Percentiles rank a stretch among this genome's conserved stretches.
Evolutionary conservation across 805 yeast genomes (phyloP).

Genomic region (Saccharomycopsis sp.): DNA sequence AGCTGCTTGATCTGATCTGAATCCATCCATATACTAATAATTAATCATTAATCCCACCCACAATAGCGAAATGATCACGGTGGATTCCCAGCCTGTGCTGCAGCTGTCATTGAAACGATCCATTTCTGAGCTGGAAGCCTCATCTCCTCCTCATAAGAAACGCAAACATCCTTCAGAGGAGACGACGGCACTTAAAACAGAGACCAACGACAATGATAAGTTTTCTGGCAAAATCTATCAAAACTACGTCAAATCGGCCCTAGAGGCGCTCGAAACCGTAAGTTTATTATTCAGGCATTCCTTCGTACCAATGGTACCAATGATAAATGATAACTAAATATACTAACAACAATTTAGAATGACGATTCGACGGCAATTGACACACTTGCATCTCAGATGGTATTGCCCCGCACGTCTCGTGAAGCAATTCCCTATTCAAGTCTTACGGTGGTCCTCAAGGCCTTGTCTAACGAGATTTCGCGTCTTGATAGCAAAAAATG

Average conservation of each 20-base stretch:
- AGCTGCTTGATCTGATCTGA: not conserved
- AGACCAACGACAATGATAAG: not conserved
- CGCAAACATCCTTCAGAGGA: not conserved
- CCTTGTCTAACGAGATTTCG: constrained; percentile 58
- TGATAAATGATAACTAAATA: too few species aligned
- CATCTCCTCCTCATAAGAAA: not conserved
- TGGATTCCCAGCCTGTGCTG: not conserved
- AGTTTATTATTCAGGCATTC: not conserved
- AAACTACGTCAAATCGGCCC: not conserved
- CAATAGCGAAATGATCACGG: not conserved
- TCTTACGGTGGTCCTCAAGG: constrained; percentile 48
- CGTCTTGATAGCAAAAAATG: constrained; percentile 48
- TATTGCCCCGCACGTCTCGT: constrained; percentile 42
- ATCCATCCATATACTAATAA: not conserved
- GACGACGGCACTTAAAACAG: not conserved
- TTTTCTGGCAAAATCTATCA: not conserved
- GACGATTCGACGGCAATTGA: constrained; percentile 49
- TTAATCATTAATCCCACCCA: not conserved
- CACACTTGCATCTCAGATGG: constrained; percentile 52
- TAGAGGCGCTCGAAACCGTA: not conserved
- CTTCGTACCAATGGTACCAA: too few species aligned
- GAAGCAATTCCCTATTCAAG: constrained; percentile 51
- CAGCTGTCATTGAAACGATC: not conserved
- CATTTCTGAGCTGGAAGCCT: not conserved
- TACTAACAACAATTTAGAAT: not conserved